Evolutionary conservation across 305 asterid species (phyloP).

Genomic region (Rubia tinctorum): DNA sequence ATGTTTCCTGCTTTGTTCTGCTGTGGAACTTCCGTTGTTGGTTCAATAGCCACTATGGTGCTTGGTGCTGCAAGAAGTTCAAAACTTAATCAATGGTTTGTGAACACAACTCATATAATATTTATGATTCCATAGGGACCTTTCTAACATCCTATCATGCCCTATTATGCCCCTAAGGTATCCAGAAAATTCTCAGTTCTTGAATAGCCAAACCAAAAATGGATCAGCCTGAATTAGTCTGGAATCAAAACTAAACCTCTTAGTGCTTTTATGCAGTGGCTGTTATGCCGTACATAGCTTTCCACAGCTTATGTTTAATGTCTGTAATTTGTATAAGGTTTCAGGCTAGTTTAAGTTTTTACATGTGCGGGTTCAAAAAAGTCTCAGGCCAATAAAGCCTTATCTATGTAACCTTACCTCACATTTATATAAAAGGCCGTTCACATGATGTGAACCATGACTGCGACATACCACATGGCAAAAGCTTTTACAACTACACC

Average conservation of each 20-base stretch:
- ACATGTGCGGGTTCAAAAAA: neutral
- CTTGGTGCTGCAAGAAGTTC: constrained; percentile 25
- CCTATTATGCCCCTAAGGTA: neutral
- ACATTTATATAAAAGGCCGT: neutral
- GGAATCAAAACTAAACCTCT: neutral
- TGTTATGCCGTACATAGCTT: neutral
- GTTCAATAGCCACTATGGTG: constrained; percentile 19
- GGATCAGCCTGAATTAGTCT: neutral
- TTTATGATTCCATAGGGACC: neutral
- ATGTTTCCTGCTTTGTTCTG: constrained; percentile 28
- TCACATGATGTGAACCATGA: neutral
- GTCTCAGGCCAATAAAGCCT: neutral
- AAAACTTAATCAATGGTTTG: neutral
- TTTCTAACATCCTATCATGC: neutral
- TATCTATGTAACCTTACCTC: neutral
- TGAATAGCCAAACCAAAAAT: neutral
- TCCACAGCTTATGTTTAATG: neutral
- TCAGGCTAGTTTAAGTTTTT: neutral
- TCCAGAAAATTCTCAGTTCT: constrained; percentile 1
- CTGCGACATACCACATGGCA: too few relatives aligned
- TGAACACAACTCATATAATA: neutral
- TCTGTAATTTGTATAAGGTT: neutral
- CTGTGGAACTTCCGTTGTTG: constrained; percentile 28
- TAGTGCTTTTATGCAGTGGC: neutral
- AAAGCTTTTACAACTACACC: neutral